Evolutionary conservation across 768 basidiomycete species (phyloP), one percentile per base, ranked within the genome.

Genomic region (Pisolithus sp.): DNA sequence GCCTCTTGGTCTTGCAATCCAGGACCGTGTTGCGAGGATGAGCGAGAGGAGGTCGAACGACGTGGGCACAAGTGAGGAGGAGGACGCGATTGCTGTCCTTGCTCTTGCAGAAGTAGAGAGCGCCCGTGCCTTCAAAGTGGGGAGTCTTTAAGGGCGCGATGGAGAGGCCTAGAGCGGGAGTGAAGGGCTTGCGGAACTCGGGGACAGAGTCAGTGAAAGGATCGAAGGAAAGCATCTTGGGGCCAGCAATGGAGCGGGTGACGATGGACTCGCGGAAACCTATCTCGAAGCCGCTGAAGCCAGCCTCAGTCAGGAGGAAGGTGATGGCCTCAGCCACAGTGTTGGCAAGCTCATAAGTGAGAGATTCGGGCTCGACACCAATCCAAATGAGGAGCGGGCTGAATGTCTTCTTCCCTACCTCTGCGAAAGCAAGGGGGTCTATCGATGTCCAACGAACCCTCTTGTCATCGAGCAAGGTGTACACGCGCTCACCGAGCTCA

Each of bases 121-220:
- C 58, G 30, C 63, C 70, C 1, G 74, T 73, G 50, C 73, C 72
- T 55, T 72, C 74, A 37, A 40, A 60, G 48, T 67, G 30, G 38
- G 73, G 67, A 2, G 30, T 42, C 53, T 57, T 63, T 17, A 46
- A 53, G 30, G 66, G 54, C 26, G 73, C 70, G 46, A 75, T 71
- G 20, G 53, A 37, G 42, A 73, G 62, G 48, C 73, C 65, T 20
- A 76, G 70, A 31, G 70, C 56, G 67, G 45, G 45, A 7, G 45
- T 46, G 28, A 46, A 30, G 5, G 45, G 45, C 9, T 15, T 46
- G 45, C 23, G 45, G n/a, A 46, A 5, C 7, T 21, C 21, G 39
- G 39, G n/a, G 21, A 21, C 9, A 1, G 39, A 8, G 18, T 46
- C 45, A 5, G 4, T 5, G n/a, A 28, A 18, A 9, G 15, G 21